Evolutionary conservation across 768 basidiomycete genomes (phyloP), one percentile per base, ranked within the genome.

Genomic region (Boletus speciosus): DNA sequence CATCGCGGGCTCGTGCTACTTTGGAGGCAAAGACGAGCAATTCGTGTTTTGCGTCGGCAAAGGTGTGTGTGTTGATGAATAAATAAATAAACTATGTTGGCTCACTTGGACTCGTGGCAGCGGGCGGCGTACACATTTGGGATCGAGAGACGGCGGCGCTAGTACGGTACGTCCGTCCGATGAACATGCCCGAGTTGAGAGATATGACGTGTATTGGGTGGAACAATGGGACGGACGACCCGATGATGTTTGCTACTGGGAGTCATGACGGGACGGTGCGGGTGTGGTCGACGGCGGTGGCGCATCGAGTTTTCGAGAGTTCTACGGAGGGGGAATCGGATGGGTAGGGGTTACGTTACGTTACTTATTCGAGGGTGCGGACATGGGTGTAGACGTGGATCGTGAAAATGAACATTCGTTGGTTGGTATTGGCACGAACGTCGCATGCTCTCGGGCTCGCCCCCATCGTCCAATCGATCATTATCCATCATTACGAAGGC

Each of bases 51-150:
- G 88, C 56, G 84, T 86, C 32, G 84, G 85, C 6, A 90, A 92
- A 81, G 80, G 89, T 85, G 25, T 4, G 25, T 25, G 19, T 19
- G 19, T 19, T 19, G 19, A 19, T 19, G 19, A 19, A 19, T 19
- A 19, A 19, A 19, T 19, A 19, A 19, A 19, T 19, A 19, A 19
- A 19, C 19, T 19, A 19, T 42, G 21, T 5, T 47, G 23, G 6
- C 37, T 35, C 1, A 27, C 15, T 2, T 38, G 23, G 4, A 23
- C 23, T 23, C 23, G 4, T 4, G 23, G 23, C 57, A 90, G 89
- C 80, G 57, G 90, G 90, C 1, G 86, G 90, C 57, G 87, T 93
- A 14, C 85, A 89, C 60, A 84, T 92, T 25, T 93, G 90, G 90
- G 90, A 93, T 62, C 83, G 84, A 51, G 88, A 90, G 69, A 86